Base-by-base conservation (phyloP, 1,284 basidiomycete species). In the Fistulinella staudtii region DNA sequence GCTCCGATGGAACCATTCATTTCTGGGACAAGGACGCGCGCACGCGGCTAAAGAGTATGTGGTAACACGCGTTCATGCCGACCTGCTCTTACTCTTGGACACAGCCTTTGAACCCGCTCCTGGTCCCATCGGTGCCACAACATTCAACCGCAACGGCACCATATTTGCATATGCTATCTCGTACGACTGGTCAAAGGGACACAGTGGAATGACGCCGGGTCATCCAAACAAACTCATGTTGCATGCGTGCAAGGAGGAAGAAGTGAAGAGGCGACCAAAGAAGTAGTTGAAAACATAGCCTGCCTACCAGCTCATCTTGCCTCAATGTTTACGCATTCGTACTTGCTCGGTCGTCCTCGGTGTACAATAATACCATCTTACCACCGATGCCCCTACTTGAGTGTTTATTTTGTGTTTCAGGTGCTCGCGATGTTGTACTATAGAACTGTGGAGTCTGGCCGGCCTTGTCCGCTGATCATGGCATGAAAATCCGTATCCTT, bases 11-110 rank as follows among this genome's bases (percentile, higher is more conserved):
- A 3, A 85, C 82, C 1, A 81, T 90, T 60, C 82, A 83, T 72
- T 88, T 86, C 66, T 92, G 92, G 92, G 90, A 94, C 67, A 92
- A 91, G 66, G 89, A 92, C 63, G 79, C 85, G 9, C 85, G 92
- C 44, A 93, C 86, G 13, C 81, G 93, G 39, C 75, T 98, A 62
- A 94, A 93, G 69, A 82, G 91, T 93, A 60, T 51, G 79, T 68
- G 39, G 23, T 15, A 7, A 23, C 5, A 13, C 13, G 15, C 21
- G 5, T 5, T 4, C 10, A 6, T 30, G 20, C 2, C 14, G 4
- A 1, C 35, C 23, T 21, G 21, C 10, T 27, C 45, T 60, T 9
- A 56, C 34, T 36, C 27, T 28, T 24, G 40, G 23, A 1, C 23
- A 20, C 33, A 58, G 56, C 56, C 7, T 63, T 49, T 64, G 80